Conservation (phyloP, 2,329 filamentous ascomycete species). For the Xylariaceae sp. region DNA sequence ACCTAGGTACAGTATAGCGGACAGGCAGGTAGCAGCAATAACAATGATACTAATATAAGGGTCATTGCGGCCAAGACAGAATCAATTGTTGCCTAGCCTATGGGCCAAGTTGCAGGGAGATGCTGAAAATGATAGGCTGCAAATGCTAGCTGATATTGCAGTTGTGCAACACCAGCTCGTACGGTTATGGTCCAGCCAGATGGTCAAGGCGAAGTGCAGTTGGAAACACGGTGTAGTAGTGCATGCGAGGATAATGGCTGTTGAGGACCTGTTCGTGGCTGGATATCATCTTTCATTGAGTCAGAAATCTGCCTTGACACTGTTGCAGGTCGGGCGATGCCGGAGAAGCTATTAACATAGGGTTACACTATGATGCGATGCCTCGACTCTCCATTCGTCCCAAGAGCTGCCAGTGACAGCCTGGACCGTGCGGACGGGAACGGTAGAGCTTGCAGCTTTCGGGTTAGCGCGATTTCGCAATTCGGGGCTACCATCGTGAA, state of each 20-base stretch:
- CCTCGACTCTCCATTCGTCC: conserved; percentile 1
- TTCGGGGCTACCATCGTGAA: too few species aligned
- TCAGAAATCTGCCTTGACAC: not conserved
- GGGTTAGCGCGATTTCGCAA: not conserved
- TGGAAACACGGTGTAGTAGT: conserved; percentile 8
- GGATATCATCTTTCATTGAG: conserved; percentile 4
- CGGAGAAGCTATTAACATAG: conserved; percentile 34
- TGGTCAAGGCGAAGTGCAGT: conserved; percentile 20
- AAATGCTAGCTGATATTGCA: conserved; percentile 4
- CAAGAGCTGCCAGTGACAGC: not conserved
- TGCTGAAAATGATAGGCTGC: too few species aligned
- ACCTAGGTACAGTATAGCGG: too few species aligned
- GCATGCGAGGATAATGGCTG: conserved; percentile 9
- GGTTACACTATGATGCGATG: too few species aligned
- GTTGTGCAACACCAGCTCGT: conserved; percentile 24
- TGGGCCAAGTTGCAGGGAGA: too few species aligned
- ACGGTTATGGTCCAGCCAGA: conserved; percentile 17
- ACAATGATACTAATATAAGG: too few species aligned
- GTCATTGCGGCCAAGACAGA: too few species aligned
- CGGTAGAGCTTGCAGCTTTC: conserved; percentile 12
- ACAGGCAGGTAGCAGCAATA: too few species aligned
- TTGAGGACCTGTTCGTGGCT: conserved; percentile 8
- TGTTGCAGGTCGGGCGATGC: conserved; percentile 34
- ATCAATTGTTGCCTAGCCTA: too few species aligned
- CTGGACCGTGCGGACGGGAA: conserved; percentile 15